These are phyloP conservation scores for Backusella psychrophila DNA, from an alignment of 192 early-diverging fungal species.

Conservation along the genomic window DNA sequence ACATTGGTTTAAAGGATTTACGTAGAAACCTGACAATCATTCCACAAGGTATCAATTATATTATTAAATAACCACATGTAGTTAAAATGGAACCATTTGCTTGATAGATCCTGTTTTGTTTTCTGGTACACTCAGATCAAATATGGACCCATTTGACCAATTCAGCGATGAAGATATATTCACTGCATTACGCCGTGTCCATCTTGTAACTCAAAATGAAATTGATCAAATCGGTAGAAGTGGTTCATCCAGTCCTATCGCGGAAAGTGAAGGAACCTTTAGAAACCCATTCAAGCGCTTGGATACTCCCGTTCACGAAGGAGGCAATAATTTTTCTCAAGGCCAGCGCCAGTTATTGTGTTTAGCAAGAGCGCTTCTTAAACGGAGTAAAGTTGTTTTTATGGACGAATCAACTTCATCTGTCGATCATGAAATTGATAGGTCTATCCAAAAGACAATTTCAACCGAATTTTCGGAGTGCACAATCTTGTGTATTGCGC, in stretches of 20 bases:
- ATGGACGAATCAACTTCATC: constrained; percentile 56
- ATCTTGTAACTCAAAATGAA: constrained; percentile 30
- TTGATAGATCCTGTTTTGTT: constrained; percentile 44
- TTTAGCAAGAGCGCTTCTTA: constrained; percentile 74
- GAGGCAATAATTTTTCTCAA: constrained; percentile 74
- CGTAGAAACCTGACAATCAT: constrained; percentile 73
- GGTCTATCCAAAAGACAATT: constrained; percentile 54
- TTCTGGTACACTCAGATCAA: constrained; percentile 65
- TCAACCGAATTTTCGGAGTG: constrained; percentile 47
- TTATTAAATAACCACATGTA: not conserved
- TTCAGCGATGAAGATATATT: constrained; percentile 74
- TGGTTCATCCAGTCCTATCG: not conserved
- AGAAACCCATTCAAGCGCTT: constrained; percentile 13
- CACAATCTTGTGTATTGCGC: constrained; percentile 61
- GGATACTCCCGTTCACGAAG: constrained; percentile 63
- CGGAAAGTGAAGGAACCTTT: constrained; percentile 15
- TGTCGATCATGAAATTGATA: constrained; percentile 56
- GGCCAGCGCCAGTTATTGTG: constrained; percentile 79
- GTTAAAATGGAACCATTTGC: constrained; percentile 43
- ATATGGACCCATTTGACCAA: constrained; percentile 86
- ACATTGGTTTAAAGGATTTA: constrained; percentile 73
- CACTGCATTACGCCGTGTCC: constrained; percentile 75
- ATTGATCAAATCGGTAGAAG: constrained; percentile 33
- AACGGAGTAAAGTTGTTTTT: constrained; percentile 41
- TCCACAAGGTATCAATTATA: constrained; percentile 59